Conservation (phyloP, 192 early-diverging fungal species). For the Geranomyces variabilis region DNA sequence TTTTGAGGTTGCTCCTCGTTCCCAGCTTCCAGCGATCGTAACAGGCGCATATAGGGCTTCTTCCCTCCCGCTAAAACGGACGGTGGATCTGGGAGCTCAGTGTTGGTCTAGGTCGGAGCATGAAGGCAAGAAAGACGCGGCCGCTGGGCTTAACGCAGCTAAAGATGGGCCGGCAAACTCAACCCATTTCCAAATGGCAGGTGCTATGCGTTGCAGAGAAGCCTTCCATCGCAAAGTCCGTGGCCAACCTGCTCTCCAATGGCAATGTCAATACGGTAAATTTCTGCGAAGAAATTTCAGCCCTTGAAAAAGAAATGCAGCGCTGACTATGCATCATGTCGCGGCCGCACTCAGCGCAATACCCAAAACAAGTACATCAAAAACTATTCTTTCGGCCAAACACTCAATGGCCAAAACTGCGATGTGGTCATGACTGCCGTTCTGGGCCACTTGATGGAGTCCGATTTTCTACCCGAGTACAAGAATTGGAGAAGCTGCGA, state of each 20-base stretch:
- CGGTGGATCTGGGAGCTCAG: too few species aligned
- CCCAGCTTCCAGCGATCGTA: too few species aligned
- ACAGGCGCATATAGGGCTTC: too few species aligned
- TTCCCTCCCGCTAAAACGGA: too few species aligned
- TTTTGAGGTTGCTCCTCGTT: too few species aligned
- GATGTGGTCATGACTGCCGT: slow-evolving; percentile 83
- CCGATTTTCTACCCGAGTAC: slow-evolving; percentile 69
- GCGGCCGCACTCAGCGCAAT: slow-evolving; percentile 33
- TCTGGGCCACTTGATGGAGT: slow-evolving; percentile 71
- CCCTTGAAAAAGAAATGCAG: background rate
- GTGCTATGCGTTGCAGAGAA: slow-evolving; percentile 98
- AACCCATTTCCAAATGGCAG: slow-evolving; percentile 46
- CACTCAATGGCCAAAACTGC: slow-evolving; percentile 52
- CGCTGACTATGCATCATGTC: too few species aligned
- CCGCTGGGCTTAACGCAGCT: background rate
- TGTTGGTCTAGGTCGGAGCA: background rate
- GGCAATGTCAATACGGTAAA: slow-evolving; percentile 36
- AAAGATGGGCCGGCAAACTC: background rate
- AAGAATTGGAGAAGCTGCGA: slow-evolving; percentile 66
- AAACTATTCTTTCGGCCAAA: slow-evolving; percentile 81
- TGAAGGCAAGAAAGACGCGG: background rate
- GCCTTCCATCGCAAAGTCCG: slow-evolving; percentile 80
- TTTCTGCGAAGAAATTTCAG: background rate
- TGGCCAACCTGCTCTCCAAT: slow-evolving; percentile 76
- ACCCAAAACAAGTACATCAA: slow-evolving; percentile 68